These are phyloP conservation scores for Scedosporium aurantiacum DNA, from an alignment of 2,329 filamentous ascomycete genomes.

Conservation along the genomic window DNA sequence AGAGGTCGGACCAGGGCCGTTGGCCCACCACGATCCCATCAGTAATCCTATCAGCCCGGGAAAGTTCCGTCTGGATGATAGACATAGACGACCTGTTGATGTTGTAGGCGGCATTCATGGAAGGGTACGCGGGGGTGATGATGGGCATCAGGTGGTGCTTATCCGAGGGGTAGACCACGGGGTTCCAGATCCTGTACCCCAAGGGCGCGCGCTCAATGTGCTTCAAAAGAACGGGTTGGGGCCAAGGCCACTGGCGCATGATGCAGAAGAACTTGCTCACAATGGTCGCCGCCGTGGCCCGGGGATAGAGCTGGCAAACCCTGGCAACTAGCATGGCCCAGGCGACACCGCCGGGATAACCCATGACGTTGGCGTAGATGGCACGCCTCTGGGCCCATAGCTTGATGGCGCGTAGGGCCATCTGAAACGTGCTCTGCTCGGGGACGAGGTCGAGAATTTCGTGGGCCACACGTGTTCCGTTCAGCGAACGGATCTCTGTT, in stretches of 20 bases:
- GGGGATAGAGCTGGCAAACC: constrained; percentile 92
- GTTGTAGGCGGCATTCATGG: constrained; percentile 96
- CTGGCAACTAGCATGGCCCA: constrained; percentile 97
- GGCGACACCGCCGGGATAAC: constrained; percentile 90
- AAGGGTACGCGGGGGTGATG: constrained; percentile 94
- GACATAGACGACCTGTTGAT: constrained; percentile 76
- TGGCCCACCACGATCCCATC: constrained; percentile 70
- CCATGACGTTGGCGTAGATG: constrained; percentile 92
- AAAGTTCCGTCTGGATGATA: constrained; percentile 74
- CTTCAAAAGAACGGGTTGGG: constrained; percentile 84
- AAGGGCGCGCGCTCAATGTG: constrained; percentile 72
- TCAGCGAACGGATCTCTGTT: constrained; percentile 75
- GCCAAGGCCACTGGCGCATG: constrained; percentile 87
- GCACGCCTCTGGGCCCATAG: constrained; percentile 89
- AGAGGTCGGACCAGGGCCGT: constrained; percentile 75
- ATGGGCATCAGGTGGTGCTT: constrained; percentile 90
- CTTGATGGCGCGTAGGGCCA: constrained; percentile 85
- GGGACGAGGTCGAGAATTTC: constrained; percentile 85
- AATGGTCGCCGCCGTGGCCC: constrained; percentile 77
- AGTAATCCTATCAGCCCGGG: constrained; percentile 65
- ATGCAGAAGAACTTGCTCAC: constrained; percentile 92
- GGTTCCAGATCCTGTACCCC: constrained; percentile 87
- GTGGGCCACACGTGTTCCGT: constrained; percentile 88
- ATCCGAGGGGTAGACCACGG: constrained; percentile 72
- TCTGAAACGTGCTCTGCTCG: constrained; percentile 77